Percentiles rank a stretch among this genome's conserved stretches.
Conservation (phyloP, 1,284 basidiomycete species). For the Mycocalia duriaeana region DNA sequence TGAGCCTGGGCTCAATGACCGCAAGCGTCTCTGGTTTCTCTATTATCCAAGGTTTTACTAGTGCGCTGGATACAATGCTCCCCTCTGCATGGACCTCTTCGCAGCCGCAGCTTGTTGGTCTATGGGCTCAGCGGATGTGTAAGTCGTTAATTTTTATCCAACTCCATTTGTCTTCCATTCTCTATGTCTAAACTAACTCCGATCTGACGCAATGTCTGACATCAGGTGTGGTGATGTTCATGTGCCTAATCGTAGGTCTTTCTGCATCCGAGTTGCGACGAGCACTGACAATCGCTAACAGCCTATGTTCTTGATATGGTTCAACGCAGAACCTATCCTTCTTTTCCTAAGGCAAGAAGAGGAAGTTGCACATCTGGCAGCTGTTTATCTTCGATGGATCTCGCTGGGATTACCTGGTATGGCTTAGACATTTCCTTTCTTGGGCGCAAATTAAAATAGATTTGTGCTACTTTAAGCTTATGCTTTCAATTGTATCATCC, state of each 20-base stretch:
- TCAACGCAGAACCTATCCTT: slow-evolving; percentile 77
- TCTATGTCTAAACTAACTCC: neutral
- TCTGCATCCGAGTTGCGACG: slow-evolving; percentile 4
- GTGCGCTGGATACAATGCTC: slow-evolving; percentile 84
- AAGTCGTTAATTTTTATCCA: too few species aligned
- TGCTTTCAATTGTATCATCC: slow-evolving; percentile 67
- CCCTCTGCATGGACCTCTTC: slow-evolving; percentile 88
- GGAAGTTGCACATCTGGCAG: slow-evolving; percentile 77
- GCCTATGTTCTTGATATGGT: slow-evolving; percentile 73
- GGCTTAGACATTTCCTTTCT: slow-evolving; percentile 7
- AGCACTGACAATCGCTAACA: slow-evolving; percentile 22
- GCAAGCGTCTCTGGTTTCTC: slow-evolving; percentile 60
- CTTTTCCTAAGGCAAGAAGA: slow-evolving; percentile 81
- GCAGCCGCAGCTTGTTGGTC: slow-evolving; percentile 78
- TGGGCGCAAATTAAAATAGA: slow-evolving; percentile 4
- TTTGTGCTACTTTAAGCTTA: slow-evolving; percentile 51
- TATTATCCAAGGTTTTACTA: slow-evolving; percentile 82
- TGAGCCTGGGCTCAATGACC: slow-evolving; percentile 86
- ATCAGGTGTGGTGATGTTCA: slow-evolving; percentile 62
- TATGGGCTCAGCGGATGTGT: slow-evolving; percentile 90
- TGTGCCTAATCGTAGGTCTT: slow-evolving; percentile 50
- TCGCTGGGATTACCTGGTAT: slow-evolving; percentile 75
- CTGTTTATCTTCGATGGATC: slow-evolving; percentile 73
- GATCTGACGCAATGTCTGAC: neutral
- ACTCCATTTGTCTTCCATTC: too few species aligned